phyloP scores from a whole-genome alignment of 345 rosid genomes.

The Bretschneidera sinensis region DNA sequence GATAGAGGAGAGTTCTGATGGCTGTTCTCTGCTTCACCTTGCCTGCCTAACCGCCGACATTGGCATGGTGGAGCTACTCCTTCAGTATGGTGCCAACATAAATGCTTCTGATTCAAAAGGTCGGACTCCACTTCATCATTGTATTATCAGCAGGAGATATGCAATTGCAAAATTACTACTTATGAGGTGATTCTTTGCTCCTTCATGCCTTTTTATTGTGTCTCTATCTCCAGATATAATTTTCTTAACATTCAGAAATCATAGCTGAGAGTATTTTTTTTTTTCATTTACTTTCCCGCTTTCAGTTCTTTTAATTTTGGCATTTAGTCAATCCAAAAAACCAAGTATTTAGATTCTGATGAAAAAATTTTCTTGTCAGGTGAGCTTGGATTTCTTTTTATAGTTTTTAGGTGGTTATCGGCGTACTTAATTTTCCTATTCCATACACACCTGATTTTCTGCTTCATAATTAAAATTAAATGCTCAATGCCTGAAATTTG shows the following conservation, averaged over 20 bases:
- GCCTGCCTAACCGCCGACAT: slow-evolving; percentile 75
- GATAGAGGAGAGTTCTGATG: slow-evolving; percentile 37
- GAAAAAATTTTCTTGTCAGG: too few species aligned
- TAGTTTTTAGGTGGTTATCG: too few species aligned
- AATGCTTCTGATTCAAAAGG: slow-evolving; percentile 54
- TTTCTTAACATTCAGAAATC: not conserved
- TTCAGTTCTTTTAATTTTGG: too few species aligned
- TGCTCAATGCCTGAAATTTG: too few species aligned
- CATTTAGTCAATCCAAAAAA: too few species aligned
- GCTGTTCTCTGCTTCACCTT: slow-evolving; percentile 71
- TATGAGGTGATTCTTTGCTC: slow-evolving; percentile 39
- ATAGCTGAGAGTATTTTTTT: not conserved
- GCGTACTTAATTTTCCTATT: too few species aligned
- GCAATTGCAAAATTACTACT: slow-evolving; percentile 60
- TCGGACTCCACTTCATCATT: slow-evolving; percentile 58
- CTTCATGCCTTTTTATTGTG: not conserved
- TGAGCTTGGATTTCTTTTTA: too few species aligned
- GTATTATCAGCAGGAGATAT: slow-evolving; percentile 45
- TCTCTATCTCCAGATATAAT: not conserved
- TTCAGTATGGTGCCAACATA: slow-evolving; percentile 69
- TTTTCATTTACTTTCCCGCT: too few species aligned
- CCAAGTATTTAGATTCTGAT: too few species aligned
- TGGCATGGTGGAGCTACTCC: slow-evolving; percentile 70
- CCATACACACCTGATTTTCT: too few species aligned
- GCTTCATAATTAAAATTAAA: too few species aligned